Base-by-base conservation (phyloP, 768 basidiomycete species). In the Rossbeevera mucosa region DNA sequence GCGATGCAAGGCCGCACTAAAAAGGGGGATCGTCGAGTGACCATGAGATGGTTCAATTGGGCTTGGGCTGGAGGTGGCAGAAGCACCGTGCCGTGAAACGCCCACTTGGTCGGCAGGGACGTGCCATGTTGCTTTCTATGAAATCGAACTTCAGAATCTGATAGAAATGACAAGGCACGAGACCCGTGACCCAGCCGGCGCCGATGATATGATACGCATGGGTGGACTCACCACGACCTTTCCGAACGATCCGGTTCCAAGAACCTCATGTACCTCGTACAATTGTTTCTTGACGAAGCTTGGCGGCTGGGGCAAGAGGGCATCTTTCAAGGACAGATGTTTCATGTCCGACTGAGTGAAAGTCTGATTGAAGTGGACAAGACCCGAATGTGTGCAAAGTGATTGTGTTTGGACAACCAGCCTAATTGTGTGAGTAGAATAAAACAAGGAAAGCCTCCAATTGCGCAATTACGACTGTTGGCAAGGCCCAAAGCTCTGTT, bases 201-300 rank as follows among this genome's bases (percentile, higher is more conserved):
- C 40, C 44, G 47, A 44, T 20, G 48, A 48, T 22, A 20, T 11
- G 31, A 26, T 16, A 45, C n/a, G n/a, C n/a, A n/a, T 33, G 44
- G 3, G 18, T 13, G 26, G 25, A 72, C 74, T 72, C 62, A 90
- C 87, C 68, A 92, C 77, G 44, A 97, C 95, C 66, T 91, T 91
- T 22, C 94, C 94, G 70, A 95, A 96, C 0, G 91, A 85, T 3
- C 94, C 94, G 13, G 78, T 77, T 5, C 94, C 94, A 4, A 94
- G 74, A 4, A 83, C 75, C 25, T 85, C 78, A 53, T 87, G 82
- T 1, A 88, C 71, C 54, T 85, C 85, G 60, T 92, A 91, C 21
- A 75, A 64, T 68, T 87, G 90, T 77, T 95, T 96, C 79, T 94
- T 94, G 57, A 66, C 71, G 66, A 90, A 94, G 51, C 88, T 91